These are phyloP conservation scores for Cyberlindnera veronae DNA, from an alignment of 805 yeast genomes.

Conservation along the genomic window DNA sequence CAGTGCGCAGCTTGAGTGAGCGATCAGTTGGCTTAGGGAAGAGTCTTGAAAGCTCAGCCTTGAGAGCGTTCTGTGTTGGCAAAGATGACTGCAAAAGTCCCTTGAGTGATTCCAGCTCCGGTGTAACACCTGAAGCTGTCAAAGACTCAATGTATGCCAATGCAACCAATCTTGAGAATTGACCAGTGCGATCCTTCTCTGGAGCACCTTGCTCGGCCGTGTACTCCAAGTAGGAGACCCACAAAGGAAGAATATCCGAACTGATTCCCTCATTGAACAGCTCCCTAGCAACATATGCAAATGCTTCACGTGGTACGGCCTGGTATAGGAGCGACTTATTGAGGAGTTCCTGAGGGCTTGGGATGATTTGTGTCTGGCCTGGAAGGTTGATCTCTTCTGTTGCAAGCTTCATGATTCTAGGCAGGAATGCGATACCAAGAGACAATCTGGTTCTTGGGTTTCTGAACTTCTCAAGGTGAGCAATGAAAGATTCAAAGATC, in stretches of 20 bases:
- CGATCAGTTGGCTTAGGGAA: conserved; percentile 11
- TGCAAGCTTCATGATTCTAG: conserved; percentile 14
- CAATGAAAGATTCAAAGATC: conserved; percentile 3
- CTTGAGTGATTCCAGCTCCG: conserved; percentile 12
- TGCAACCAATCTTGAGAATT: conserved; percentile 4
- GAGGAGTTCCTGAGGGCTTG: conserved; percentile 22
- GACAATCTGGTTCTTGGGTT: neutral
- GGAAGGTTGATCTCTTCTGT: conserved; percentile 17
- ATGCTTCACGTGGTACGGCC: conserved; percentile 15
- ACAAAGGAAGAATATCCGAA: conserved; percentile 17
- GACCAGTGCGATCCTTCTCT: conserved; percentile 4
- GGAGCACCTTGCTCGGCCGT: conserved; percentile 5
- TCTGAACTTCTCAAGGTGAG: conserved; percentile 4
- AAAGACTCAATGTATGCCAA: conserved; percentile 21
- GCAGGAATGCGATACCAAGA: neutral
- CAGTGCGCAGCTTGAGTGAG: conserved; percentile 3
- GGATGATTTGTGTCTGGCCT: conserved; percentile 13
- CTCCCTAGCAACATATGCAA: conserved; percentile 13
- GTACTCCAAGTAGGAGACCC: conserved; percentile 26
- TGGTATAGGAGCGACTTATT: conserved; percentile 15
- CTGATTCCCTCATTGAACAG: conserved; percentile 15
- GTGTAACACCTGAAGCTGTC: neutral
- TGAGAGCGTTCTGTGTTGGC: conserved; percentile 4
- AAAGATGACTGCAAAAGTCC: conserved; percentile 16
- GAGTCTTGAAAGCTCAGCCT: neutral